Conservation (phyloP, 139 green algal species). For the Edaphochlamys debaryana region DNA sequence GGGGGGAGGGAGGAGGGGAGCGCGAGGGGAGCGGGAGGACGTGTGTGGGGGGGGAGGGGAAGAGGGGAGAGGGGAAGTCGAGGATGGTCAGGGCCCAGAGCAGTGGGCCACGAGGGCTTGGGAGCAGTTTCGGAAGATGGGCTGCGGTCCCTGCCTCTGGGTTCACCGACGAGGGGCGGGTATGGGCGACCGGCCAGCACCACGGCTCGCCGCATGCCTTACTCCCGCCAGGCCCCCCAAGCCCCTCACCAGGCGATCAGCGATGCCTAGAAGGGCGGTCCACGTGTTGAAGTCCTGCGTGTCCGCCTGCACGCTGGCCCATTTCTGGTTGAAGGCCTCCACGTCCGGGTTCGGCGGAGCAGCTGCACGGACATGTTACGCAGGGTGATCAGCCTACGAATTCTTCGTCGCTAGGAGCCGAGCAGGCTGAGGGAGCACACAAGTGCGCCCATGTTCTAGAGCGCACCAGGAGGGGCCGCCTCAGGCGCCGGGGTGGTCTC, state of each 20-base stretch:
- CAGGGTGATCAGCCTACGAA: not conserved
- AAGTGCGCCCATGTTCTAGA: too few relatives aligned
- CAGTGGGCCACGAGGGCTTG: too few relatives aligned
- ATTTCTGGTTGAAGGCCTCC: slow-evolving; percentile 50
- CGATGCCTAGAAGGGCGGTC: slow-evolving; percentile 70
- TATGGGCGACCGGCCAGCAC: not conserved
- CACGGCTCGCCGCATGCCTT: not conserved
- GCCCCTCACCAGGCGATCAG: slow-evolving; percentile 72
- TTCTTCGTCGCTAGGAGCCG: not conserved
- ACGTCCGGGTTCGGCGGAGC: slow-evolving; percentile 41
- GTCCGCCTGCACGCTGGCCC: slow-evolving; percentile 60
- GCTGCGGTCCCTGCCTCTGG: too few relatives aligned
- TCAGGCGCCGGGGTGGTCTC: not conserved
- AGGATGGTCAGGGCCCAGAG: too few relatives aligned
- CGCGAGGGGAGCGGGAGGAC: too few relatives aligned
- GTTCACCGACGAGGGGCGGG: too few relatives aligned
- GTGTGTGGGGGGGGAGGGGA: too few relatives aligned
- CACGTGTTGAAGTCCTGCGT: slow-evolving; percentile 78
- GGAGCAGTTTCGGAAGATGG: too few relatives aligned
- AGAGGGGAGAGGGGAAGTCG: too few relatives aligned
- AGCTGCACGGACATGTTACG: not conserved
- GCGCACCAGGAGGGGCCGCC: too few relatives aligned
- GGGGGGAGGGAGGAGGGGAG: too few relatives aligned
- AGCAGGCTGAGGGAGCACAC: too few relatives aligned
- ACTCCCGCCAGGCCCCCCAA: not conserved